Evolutionary conservation across 805 yeast genomes (phyloP), one percentile per base, ranked within the genome.

Genomic region (Metschnikowia vanudenii): DNA sequence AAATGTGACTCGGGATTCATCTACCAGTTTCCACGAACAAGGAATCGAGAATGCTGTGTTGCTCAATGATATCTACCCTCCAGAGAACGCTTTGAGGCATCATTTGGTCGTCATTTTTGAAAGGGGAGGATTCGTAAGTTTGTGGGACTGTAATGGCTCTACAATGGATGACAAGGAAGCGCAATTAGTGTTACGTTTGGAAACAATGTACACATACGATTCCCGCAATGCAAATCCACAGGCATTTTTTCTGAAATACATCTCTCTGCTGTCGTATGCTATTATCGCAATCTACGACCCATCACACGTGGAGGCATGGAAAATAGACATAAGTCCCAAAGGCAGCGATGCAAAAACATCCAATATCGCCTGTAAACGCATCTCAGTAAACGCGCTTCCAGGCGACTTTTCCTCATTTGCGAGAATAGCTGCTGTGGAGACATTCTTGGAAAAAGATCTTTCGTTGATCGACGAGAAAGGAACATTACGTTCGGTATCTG

Each of bases 401-500:
- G 69, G 78, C 43, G 74, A 59, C 0, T 61, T 63, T 9, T 50
- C 65, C 2, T 70, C 64, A 1, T 55, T 60, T 1, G 64, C 78
- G 2, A 59, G 65, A n/a, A 74, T 81, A 3, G 72, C 84, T 1
- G 69, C 79, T 0, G 80, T 87, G 20, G 89, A 87, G 56, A 89
- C 92, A 0, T 55, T 53, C 39, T 64, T 60, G 31, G 56, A 61
- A 32, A 51, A 59, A 40, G 54, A 47, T 26, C 61, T 90, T 4
- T 75, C 90, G 0, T 67, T 82, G 0, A 80, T 87, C 4, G 77
- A 84, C n/a, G 55, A 55, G 1, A 55, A 61, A 0, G 75, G 75
- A 1, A 33, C 48, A n/a, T 50, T 70, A 30, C 52, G 49, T n/a
- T 46, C 57, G 2, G 56, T 56, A 26, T 52, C 60, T 0, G 49